These are phyloP conservation scores for Craspedostauros australis DNA, from an alignment of 108 stramenopile species.

Conservation along the genomic window DNA sequence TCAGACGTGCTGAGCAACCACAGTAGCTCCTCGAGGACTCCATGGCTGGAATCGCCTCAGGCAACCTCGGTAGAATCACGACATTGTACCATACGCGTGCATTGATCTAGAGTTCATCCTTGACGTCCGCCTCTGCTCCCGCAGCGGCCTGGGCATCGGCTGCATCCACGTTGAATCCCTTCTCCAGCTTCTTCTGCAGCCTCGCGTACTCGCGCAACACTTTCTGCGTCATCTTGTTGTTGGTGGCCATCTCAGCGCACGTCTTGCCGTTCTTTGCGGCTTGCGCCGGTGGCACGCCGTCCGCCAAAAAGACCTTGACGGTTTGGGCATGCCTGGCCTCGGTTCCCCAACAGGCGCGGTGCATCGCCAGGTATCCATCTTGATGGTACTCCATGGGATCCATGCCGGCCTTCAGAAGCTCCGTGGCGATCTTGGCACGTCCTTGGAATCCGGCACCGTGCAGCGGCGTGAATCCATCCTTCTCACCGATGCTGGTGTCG, in stretches of 20 bases:
- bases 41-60: too few relatives aligned
- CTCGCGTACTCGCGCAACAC: too few relatives aligned
- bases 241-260: slow-evolving; percentile 28
- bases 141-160: not conserved
- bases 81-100: too few relatives aligned
- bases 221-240: slow-evolving; percentile 8
- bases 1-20: too few relatives aligned
- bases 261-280: slow-evolving; percentile 10
- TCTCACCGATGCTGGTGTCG: slow-evolving; percentile 29
- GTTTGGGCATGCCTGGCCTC: slow-evolving; percentile 23
- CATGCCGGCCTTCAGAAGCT: slow-evolving; percentile 15
- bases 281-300: slow-evolving; percentile 12
- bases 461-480: slow-evolving; percentile 40
- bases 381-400: slow-evolving; percentile 20
- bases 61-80: too few relatives aligned
- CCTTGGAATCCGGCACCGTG: slow-evolving; percentile 53
- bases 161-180: not conserved
- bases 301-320: slow-evolving; percentile 17
- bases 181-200: not conserved
- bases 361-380: slow-evolving; percentile 36
- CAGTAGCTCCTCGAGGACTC: too few relatives aligned
- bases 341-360: slow-evolving; percentile 38
- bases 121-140: too few relatives aligned
- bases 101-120: too few relatives aligned
- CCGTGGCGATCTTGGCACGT: slow-evolving; percentile 23